Base-by-base conservation (phyloP, 805 yeast genomes). In the Wickerhamomyces ciferrii region DNA sequence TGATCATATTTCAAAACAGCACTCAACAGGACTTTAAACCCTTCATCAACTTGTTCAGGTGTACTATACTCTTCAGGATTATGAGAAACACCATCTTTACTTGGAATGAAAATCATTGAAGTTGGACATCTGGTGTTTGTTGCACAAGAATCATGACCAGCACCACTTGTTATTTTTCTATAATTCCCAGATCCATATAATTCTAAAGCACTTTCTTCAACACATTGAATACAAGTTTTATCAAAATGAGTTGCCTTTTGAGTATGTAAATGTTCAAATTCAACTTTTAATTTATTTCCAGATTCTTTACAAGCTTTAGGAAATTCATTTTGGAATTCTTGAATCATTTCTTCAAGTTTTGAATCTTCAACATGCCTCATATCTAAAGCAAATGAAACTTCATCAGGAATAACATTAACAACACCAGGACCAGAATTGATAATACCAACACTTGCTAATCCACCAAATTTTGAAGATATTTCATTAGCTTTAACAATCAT, bases 51-150 rank as follows among this genome's bases (percentile, higher is more conserved):
- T 49, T 83, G 79, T 48, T 81, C 81, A 3, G 87, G 87, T 0
- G 78, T 71, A 19, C 83, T 72, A 58, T 79, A 83, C 54, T 84
- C 90, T 45, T 71, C 76, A 10, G 83, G 84, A 60, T 81, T 81
- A 60, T 84, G 90, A 23, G 82, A 74, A 35, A 83, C 68, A 21
- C 89, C 89, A 55, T 79, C 83, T 52, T 67, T 75, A 27, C 84
- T 75, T 8, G 91, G 90, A 54, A 83, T 79, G 59, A 84, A 84
- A 31, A 84, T 77, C 89, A 84, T 84, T 2, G 87, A 76, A 0
- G 90, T 83, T 37, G 91, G 90, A 37, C 78, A 74, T 41, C 71
- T 68, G 6, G 66, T 54, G 9, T 78, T 70, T 2, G 84, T 79
- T 20, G 76, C 71, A 53, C 87, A 81, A 8, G 87, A 79, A 57